Base-by-base conservation (phyloP, 768 basidiomycete species). In the Omphalotus guepiniiformis region DNA sequence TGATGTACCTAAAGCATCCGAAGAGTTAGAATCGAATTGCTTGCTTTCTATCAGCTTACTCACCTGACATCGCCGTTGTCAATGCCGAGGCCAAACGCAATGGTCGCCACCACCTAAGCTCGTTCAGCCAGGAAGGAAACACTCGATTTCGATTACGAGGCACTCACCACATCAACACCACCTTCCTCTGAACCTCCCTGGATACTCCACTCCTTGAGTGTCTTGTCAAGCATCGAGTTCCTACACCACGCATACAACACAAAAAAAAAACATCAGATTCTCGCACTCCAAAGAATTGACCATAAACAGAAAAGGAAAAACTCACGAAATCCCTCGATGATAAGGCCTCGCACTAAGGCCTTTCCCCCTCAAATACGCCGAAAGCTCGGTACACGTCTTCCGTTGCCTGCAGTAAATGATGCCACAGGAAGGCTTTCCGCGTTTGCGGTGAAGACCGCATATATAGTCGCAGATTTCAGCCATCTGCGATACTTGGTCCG, bases 21-120 rank as follows among this genome's bases (percentile, higher is more conserved):
- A n/a, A n/a, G n/a, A n/a, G n/a, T n/a, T n/a, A n/a, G n/a, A n/a
- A n/a, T n/a, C n/a, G n/a, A n/a, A n/a, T n/a, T n/a, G n/a, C n/a
- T n/a, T n/a, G n/a, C n/a, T n/a, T n/a, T n/a, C n/a, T n/a, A n/a
- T n/a, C 22, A 15, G 9, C 21, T 36, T 21, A 35, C 64, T 18
- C 58, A 81, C 80, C 85, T 74, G 43, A 88, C 86, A 52, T 89
- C 83, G 16, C 77, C 69, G 66, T 91, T 92, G 60, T 93, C 88
- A 37, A 93, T 91, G 1, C 89, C 89, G 67, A 91, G 81, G 2
- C 90, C 90, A 55, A 92, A 93, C 4, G 89, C 89, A 41, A 92
- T 78, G 0, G 88, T 88, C 8, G 86, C 86, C 21, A 86, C 81
- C 35, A 88, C 83, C 83, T 86, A 34, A 7, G 7, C 16, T 11